A percentile compares a stretch with the other conserved stretches of the same genome.
Evolutionary conservation across 208 protist species (phyloP).

Genomic region (Novymonas esmeraldas): DNA sequence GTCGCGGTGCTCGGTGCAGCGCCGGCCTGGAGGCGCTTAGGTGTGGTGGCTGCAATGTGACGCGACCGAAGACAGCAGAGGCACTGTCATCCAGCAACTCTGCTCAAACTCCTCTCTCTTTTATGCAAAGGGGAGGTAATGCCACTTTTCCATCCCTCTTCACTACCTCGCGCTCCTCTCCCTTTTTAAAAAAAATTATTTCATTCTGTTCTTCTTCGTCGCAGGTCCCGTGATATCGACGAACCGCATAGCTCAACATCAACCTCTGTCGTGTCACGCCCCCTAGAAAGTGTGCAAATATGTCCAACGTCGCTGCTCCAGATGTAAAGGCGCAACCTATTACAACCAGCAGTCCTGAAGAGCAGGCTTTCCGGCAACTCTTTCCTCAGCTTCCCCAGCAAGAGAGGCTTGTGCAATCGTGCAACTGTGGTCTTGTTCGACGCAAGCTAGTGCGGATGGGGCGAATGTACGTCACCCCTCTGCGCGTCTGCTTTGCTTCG

Average conservation of each 20-base stretch:
- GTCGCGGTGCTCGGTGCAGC: background rate
- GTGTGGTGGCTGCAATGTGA: background rate
- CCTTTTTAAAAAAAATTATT: no score
- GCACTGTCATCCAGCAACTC: no score
- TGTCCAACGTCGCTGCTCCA: constrained; percentile 4
- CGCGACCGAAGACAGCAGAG: no score
- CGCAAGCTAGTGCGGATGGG: constrained; percentile 58
- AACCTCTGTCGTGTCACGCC: background rate
- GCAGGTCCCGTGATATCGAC: no score
- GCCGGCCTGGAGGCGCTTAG: background rate
- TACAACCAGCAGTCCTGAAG: constrained; percentile 31
- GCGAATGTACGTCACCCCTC: constrained; percentile 51
- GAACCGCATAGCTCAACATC: no score
- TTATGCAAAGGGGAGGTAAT: no score
- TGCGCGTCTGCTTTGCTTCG: constrained; percentile 62
- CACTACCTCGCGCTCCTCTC: no score
- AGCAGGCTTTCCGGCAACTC: constrained; percentile 43
- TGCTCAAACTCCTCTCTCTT: no score
- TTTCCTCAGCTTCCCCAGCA: constrained; percentile 50
- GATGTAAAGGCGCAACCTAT: constrained; percentile 23
- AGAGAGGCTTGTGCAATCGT: constrained; percentile 54
- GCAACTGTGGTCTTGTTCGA: constrained; percentile 43
- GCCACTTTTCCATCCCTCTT: no score
- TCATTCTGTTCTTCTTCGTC: no score
- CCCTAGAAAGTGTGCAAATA: background rate